Evolutionary conservation across 306 rosid species (phyloP).

Genomic region (Amphicarpaea edgeworthii): DNA sequence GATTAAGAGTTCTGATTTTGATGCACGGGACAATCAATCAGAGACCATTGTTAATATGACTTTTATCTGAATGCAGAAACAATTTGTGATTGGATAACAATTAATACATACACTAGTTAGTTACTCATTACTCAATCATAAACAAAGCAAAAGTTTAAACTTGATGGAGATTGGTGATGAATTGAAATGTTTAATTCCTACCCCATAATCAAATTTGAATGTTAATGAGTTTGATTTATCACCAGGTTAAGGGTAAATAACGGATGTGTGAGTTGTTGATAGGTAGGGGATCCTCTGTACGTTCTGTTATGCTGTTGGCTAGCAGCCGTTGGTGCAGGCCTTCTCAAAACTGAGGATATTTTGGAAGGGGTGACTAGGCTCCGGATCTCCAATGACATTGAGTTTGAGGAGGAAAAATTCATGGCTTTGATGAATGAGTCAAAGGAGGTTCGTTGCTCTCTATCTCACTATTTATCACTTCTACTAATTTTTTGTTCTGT

Average conservation of each 20-base stretch:
- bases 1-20: no score
- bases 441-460: constrained; percentile 78
- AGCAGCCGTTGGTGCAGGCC: constrained; percentile 93
- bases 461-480: constrained; percentile 7
- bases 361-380: constrained; percentile 90
- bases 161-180: constrained; percentile 46
- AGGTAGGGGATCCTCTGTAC: constrained; percentile 94
- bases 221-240: neutral
- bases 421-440: constrained; percentile 83
- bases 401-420: constrained; percentile 90
- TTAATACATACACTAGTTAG: no score
- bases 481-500: no score
- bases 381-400: constrained; percentile 79
- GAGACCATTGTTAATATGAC: no score
- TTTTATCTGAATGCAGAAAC: no score
- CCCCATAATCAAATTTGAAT: constrained; percentile 7
- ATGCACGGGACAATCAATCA: no score
- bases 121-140: no score
- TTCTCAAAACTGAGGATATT: constrained; percentile 94
- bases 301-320: constrained; percentile 89
- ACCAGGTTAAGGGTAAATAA: no score
- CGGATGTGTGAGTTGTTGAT: constrained; percentile 40
- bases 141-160: no score
- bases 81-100: no score
- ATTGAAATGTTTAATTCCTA: neutral